Conservation (phyloP, 192 early-diverging fungal species). For the Coemansia sp. region DNA sequence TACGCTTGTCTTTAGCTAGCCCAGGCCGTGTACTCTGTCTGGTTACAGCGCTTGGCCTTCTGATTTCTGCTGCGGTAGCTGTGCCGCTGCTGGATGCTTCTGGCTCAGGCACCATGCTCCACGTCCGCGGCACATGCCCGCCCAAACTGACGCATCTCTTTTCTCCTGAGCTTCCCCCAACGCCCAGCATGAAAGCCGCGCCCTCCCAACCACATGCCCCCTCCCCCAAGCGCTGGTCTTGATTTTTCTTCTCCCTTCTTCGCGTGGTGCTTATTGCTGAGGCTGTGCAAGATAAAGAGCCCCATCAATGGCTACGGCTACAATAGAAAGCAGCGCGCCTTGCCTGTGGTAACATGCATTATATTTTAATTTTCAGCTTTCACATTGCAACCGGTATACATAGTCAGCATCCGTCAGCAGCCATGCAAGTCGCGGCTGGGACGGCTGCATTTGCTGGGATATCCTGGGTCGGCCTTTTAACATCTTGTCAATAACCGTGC, state of each 20-base stretch:
- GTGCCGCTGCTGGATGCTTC: not conserved
- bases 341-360: too few species aligned
- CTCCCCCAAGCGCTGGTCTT: not conserved
- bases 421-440: not conserved
- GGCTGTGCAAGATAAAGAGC: too few species aligned
- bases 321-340: too few species aligned
- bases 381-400: too few species aligned
- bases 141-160: not conserved
- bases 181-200: too few species aligned
- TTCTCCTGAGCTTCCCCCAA: not conserved
- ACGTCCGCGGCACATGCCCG: not conserved
- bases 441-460: not conserved
- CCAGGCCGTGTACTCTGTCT: too few species aligned
- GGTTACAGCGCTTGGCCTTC: not conserved
- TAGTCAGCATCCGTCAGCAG: too few species aligned
- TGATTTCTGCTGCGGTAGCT: conserved; percentile 4
- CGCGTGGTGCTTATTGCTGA: not conserved
- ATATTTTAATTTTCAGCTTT: too few species aligned
- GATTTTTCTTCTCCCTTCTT: not conserved
- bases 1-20: too few species aligned
- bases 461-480: not conserved
- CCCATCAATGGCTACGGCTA: too few species aligned
- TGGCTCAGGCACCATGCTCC: not conserved
- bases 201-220: not conserved
- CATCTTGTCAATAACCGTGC: not conserved